Percentiles rank a stretch among this genome's conserved stretches.
Evolutionary conservation across 2,329 filamentous ascomycete species (phyloP).

Genomic region (Paracoccidioides brasiliensis): DNA sequence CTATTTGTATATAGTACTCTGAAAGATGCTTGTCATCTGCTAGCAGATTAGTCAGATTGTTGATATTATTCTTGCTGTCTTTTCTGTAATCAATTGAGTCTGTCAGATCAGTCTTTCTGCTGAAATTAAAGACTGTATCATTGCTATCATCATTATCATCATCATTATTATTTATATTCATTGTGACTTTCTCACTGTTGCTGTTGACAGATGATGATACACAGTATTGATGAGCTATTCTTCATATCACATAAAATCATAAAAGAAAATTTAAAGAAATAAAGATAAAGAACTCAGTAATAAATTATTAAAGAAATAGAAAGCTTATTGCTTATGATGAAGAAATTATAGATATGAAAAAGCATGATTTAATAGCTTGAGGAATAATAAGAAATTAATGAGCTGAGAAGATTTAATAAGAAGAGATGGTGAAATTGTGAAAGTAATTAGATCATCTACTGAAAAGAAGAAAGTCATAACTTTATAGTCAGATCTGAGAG

Average conservation of each 20-base stretch:
- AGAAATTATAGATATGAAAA: background rate
- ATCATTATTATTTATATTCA: background rate
- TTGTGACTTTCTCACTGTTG: background rate
- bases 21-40: slow-evolving; percentile 1
- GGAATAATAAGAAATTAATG: background rate
- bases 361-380: background rate
- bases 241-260: background rate
- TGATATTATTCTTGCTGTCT: slow-evolving; percentile 1
- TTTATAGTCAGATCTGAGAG: background rate
- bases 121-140: background rate
- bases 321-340: background rate
- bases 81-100: slow-evolving; percentile 7
- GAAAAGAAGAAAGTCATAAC: background rate
- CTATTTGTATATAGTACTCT: slow-evolving; percentile 1
- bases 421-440: background rate
- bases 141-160: background rate
- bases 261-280: background rate
- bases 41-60: slow-evolving; percentile 1
- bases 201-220: background rate
- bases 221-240: background rate
- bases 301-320: background rate
- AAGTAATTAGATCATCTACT: background rate
- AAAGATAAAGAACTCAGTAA: background rate
- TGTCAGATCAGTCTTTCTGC: background rate
- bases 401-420: background rate